Evolutionary conservation across 768 basidiomycete species (phyloP).

Genomic region (Filobasidium wieringae): DNA sequence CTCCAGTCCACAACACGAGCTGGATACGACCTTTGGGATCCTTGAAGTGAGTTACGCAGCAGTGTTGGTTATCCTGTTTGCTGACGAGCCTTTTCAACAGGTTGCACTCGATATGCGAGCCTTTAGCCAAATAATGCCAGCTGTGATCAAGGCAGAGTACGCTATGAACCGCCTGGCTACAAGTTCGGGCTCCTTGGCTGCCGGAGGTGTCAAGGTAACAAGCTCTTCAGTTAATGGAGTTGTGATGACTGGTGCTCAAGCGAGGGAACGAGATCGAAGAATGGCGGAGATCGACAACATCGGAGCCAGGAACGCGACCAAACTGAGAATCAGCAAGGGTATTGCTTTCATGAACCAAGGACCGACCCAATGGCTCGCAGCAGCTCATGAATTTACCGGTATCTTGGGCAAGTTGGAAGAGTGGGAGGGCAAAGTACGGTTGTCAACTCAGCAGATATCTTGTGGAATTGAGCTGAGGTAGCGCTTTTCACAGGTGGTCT

Average conservation of each 20-base stretch:
- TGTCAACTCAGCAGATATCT: no score
- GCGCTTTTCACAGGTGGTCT: conserved; percentile 1
- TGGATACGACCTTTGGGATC: conserved; percentile 7
- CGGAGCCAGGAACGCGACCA: background rate
- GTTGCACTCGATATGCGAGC: background rate
- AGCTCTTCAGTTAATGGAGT: background rate
- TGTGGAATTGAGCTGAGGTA: background rate
- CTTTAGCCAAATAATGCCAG: conserved; percentile 8
- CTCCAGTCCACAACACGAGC: conserved; percentile 13
- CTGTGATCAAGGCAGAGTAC: conserved; percentile 11
- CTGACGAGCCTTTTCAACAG: background rate
- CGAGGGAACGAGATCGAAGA: background rate
- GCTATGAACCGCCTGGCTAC: conserved; percentile 4
- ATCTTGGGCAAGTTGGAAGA: conserved; percentile 8
- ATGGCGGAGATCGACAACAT: conserved; percentile 7
- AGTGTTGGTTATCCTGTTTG: background rate
- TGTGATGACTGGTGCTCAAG: conserved; percentile 9
- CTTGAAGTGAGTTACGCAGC: conserved; percentile 7
- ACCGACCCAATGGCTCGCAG: conserved; percentile 2
- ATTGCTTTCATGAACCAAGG: conserved; percentile 1
- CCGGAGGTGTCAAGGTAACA: background rate
- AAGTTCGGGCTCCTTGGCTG: background rate
- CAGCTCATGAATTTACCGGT: conserved; percentile 1
- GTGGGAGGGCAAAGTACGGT: conserved; percentile 13
- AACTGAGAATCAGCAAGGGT: conserved; percentile 7